phyloP scores from a whole-genome alignment of 768 basidiomycete species.

The Coprinopsis sp. region DNA sequence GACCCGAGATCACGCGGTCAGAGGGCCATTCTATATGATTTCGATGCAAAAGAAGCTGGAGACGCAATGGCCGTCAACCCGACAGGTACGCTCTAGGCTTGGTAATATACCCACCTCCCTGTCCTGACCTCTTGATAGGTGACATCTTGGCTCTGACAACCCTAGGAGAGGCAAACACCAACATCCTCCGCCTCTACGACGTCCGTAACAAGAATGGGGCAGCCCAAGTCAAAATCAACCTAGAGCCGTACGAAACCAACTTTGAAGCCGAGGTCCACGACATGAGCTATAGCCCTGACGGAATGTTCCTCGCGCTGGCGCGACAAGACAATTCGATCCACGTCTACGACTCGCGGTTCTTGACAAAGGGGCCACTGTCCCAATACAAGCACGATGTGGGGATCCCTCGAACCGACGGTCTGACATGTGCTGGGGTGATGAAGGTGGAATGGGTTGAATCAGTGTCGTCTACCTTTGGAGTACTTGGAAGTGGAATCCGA shows the following conservation, averaged over 20 bases:
- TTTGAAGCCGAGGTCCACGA: constrained; percentile 43
- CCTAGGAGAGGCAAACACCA: constrained; percentile 19
- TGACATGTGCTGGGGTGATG: constrained; percentile 39
- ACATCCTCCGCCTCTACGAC: constrained; percentile 51
- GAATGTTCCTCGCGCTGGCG: constrained; percentile 54
- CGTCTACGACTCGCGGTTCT: constrained; percentile 58
- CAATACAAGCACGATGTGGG: constrained; percentile 40
- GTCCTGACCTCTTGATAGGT: constrained; percentile 14
- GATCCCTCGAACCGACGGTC: constrained; percentile 28
- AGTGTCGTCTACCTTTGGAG: too few species aligned
- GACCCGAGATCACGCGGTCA: constrained; percentile 35
- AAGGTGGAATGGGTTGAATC: constrained; percentile 51
- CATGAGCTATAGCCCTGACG: constrained; percentile 56
- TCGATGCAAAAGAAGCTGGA: constrained; percentile 49
- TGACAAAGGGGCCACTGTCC: constrained; percentile 41
- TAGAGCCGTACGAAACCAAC: constrained; percentile 31
- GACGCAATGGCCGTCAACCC: constrained; percentile 46
- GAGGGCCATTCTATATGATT: constrained; percentile 21
- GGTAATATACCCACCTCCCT: constrained; percentile 2
- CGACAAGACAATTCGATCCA: constrained; percentile 56
- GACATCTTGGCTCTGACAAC: constrained; percentile 30
- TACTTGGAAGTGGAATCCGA: too few species aligned
- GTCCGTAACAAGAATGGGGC: constrained; percentile 28
- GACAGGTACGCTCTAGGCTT: constrained; percentile 31
- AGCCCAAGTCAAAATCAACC: constrained; percentile 24